A percentile compares a stretch with the other conserved stretches of the same genome.
phyloP scores from a whole-genome alignment of 1,139 yeast species.

The Candida sp. region DNA sequence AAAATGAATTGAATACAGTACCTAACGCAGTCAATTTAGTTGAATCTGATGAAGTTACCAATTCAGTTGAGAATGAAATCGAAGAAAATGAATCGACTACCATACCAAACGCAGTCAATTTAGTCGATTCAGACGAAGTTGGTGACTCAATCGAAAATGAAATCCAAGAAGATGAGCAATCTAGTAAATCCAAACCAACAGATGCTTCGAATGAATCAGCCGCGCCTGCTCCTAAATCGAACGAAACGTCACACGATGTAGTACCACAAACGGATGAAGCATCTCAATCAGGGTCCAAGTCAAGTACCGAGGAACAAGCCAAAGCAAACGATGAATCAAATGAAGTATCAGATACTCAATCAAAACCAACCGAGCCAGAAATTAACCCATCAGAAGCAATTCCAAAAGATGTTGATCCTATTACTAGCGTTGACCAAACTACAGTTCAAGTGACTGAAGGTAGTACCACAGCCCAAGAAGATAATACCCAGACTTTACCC shows the following conservation, averaged over 20 bases:
- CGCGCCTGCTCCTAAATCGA: not conserved
- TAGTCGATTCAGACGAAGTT: not conserved
- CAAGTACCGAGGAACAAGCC: not conserved
- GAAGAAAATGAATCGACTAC: not conserved
- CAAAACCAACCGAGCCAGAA: not conserved
- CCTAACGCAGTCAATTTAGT: not conserved
- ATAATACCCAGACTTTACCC: not conserved
- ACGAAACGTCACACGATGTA: not conserved
- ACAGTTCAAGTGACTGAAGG: not conserved
- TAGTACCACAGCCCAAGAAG: not conserved
- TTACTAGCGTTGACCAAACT: not conserved
- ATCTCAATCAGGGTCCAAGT: not conserved
- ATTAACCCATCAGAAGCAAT: not conserved
- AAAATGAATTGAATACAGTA: not conserved
- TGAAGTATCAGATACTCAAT: not conserved
- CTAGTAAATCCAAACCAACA: not conserved
- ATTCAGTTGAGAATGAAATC: not conserved
- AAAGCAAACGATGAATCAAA: constrained; percentile 1
- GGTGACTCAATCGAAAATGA: not conserved
- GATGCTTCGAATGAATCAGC: constrained; percentile 2
- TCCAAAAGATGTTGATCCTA: not conserved
- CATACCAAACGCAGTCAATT: not conserved
- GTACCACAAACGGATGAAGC: not conserved
- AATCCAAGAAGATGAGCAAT: not conserved
- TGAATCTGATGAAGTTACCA: not conserved